Evolutionary conservation across 2,329 filamentous ascomycete genomes (phyloP).

Genomic region (Venturia asperata): DNA sequence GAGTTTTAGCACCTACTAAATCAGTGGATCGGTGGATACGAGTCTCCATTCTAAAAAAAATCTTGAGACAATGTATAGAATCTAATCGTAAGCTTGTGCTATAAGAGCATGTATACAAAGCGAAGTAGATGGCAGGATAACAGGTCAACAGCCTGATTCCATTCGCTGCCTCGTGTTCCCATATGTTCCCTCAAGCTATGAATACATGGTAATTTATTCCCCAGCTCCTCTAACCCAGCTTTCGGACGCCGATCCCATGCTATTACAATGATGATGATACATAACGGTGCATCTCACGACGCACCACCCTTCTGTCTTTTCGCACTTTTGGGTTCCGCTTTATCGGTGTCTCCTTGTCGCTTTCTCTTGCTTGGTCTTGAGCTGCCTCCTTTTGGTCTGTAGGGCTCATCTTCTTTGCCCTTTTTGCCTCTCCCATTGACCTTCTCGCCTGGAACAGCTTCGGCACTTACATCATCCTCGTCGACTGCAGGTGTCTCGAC

Average conservation of each 20-base stretch:
- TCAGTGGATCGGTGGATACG: too few relatives aligned
- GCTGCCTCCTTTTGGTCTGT: conserved; percentile 43
- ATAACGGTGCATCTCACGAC: neutral
- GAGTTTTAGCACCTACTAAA: too few relatives aligned
- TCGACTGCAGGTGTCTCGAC: conserved; percentile 27
- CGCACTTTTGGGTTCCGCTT: neutral
- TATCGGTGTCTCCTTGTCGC: conserved; percentile 19
- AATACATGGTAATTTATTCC: neutral
- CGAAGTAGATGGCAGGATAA: too few relatives aligned
- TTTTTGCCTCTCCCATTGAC: conserved; percentile 30
- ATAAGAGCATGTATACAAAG: too few relatives aligned
- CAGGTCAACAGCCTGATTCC: too few relatives aligned
- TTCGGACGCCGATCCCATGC: neutral
- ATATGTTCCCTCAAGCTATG: neutral
- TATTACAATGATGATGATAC: neutral
- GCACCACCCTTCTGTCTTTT: conserved; percentile 13
- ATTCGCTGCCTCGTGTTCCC: too few relatives aligned
- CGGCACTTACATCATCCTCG: conserved; percentile 35
- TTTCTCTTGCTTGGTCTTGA: conserved; percentile 38
- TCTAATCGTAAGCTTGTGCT: too few relatives aligned
- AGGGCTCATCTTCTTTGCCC: conserved; percentile 38
- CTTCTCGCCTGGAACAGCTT: conserved; percentile 28
- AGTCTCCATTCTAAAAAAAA: too few relatives aligned
- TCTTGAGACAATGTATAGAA: too few relatives aligned
- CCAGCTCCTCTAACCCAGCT: neutral